Base-by-base conservation (phyloP, 164 flowering plant species). In the Annona squamosa region DNA sequence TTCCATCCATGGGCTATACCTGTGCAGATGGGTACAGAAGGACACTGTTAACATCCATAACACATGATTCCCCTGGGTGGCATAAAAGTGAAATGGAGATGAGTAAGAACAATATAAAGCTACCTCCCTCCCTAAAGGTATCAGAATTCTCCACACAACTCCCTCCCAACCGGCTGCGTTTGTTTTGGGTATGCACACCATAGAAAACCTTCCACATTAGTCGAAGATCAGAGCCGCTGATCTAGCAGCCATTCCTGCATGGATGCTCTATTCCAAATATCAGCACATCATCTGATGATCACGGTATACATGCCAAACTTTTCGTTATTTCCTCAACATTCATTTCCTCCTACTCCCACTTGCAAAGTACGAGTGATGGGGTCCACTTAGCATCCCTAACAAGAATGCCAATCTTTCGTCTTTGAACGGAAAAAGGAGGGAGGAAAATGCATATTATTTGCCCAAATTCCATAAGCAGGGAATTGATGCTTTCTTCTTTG, bases 401-500 rank as follows among this genome's bases (percentile, higher is more conserved):
- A 57, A 2, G 13, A 48, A 68, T n/a, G 57, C n/a, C 65, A 16
- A 57, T 13, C 71, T 65, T 64, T n/a, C 42, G 65, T 44, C 59
- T 3, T 63, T 67, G 57, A 12, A 63, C 46, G 41, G 37, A 26
- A 71, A n/a, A 62, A 43, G 17, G 67, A 43, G 26, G 47, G 63
- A 63, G 16, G 67, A 72, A 68, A 52, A 68, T 48, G 68, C 56
- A 62, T 63, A 62, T 63, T 68, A 72, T 47, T 76, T 72, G 52
- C 73, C 74, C 67, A 75, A 6, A 74, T 74, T 76, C 62, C 56
- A 73, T 37, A 70, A 73, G 16, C 3, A 64, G 75, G 80, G 88
- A 85, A 85, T 85, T 77, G 63, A 89, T 87, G 81, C 88, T 89
- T 87, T 74, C 89, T 83, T 85, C 87, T 83, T 86, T 85, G 80